Base-by-base conservation (phyloP, 352 stramenopile species). In the Halophytophthora batemanensis region DNA sequence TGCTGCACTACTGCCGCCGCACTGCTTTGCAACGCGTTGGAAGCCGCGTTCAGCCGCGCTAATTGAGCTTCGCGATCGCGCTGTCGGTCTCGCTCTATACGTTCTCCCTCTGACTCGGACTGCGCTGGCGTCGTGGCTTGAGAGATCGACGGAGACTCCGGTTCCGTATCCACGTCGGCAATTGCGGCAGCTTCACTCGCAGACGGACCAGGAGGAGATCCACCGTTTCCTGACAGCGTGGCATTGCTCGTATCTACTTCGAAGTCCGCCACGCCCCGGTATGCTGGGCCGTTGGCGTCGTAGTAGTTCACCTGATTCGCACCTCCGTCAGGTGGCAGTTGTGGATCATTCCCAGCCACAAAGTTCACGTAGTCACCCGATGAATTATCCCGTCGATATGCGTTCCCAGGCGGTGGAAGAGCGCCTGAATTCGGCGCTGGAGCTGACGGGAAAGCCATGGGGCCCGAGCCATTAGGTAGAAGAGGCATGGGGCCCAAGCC, bases 91-190 rank as follows among this genome's bases (percentile, higher is more conserved):
- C 25, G 21, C 28, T 59, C 54, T 7, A 28, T 55, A 34, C 60
- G 53, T 17, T 87, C 74, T 15, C 58, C 72, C 29, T 90, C 79
- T 2, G 61, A 71, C 47, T 90, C 77, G n/a, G 77, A 90, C 25
- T 84, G 74, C 8, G 62, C 62, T 39, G 79, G 79, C 36, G 77
- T 90, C 10, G 73, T 90, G 52, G 79, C 51, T 58, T 90, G 79
- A 15, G 79, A 90, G 10, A 87, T 69, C 4, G 79, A 84, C 7
- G 64, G 68, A 11, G 66, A 76, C 28, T 71, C 77, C 10, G 61
- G 58, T 25, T 88, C 75, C 3, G 78, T 89, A 44, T 89, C 75
- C n/a, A 76, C 69, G 47, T 85, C 74, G 7, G 68, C 69, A 37
- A 83, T 55, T 2, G 46, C 52, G 23, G 15, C 45, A 42, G 15